Percentiles rank a stretch among this genome's conserved stretches.
Conservation (phyloP, 768 basidiomycete species). For the Rhodotorula diobovata region DNA sequence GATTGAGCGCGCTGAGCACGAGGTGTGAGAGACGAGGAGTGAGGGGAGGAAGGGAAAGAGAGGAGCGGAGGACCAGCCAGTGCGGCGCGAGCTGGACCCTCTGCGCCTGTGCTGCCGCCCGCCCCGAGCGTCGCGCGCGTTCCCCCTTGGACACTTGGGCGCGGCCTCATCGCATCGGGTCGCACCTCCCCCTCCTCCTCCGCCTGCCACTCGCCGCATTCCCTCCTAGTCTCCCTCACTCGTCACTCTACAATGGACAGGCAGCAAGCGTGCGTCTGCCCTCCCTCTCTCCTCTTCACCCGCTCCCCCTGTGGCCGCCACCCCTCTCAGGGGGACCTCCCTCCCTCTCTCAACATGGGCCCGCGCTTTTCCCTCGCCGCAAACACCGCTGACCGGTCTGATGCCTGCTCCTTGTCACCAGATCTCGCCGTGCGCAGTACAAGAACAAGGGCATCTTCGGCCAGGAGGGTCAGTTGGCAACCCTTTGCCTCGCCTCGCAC, state of each 20-base stretch:
- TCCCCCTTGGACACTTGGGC: too few species aligned
- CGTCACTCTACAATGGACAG: conserved; percentile 13
- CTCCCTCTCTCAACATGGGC: conserved; percentile 12
- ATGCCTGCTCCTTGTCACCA: neutral
- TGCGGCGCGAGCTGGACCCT: neutral
- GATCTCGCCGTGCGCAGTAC: conserved; percentile 57
- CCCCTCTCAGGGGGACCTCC: neutral
- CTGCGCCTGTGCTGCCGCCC: neutral
- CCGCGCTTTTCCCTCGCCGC: neutral
- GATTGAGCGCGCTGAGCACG: too few species aligned
- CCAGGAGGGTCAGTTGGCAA: conserved; percentile 54
- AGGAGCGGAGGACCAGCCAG: neutral
- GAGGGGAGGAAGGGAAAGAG: neutral
- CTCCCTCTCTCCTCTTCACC: neutral
- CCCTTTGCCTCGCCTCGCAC: too few species aligned
- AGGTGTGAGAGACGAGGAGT: neutral
- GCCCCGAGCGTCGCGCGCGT: too few species aligned
- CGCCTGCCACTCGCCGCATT: neutral
- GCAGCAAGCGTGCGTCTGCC: conserved; percentile 22
- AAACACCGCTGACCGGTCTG: neutral
- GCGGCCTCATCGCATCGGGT: neutral
- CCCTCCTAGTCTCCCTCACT: neutral
- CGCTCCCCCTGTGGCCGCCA: neutral
- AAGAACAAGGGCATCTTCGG: conserved; percentile 86
- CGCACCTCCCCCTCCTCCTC: neutral